phyloP scores from a whole-genome alignment of 164 flowering plant species.

The Berberis vulgaris region DNA sequence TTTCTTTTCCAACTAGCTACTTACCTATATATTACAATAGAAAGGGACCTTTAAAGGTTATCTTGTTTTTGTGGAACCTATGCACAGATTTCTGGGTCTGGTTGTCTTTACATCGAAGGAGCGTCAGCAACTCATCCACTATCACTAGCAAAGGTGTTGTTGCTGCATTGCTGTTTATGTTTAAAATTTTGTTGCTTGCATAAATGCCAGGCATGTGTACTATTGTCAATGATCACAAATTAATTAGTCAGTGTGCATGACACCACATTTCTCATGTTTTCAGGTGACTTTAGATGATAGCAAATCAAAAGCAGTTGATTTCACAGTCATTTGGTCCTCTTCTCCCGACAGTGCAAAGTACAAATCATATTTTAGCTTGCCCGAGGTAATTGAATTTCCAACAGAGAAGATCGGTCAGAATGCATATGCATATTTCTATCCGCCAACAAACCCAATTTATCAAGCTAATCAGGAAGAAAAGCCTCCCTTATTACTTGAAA shows the following conservation, averaged over 20 bases:
- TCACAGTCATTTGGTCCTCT: conserved; percentile 72
- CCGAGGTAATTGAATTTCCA: conserved; percentile 84
- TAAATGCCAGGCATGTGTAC: neutral
- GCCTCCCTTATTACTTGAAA: conserved; percentile 77
- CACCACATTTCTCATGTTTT: neutral
- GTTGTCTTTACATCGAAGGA: conserved; percentile 69
- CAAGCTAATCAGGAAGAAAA: conserved; percentile 61
- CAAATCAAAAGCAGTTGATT: conserved; percentile 36
- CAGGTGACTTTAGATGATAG: conserved; percentile 64
- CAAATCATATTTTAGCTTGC: conserved; percentile 56
- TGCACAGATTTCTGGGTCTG: conserved; percentile 43
- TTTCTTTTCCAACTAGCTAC: neutral
- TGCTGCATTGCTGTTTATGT: neutral
- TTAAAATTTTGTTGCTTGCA: neutral
- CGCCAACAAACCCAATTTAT: conserved; percentile 64
- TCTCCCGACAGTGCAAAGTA: conserved; percentile 49
- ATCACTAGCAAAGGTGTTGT: conserved; percentile 71
- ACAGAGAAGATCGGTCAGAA: conserved; percentile 71
- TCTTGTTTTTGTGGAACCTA: neutral
- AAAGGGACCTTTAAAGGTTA: neutral
- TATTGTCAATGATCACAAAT: neutral
- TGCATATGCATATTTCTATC: conserved; percentile 92
- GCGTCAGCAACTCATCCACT: conserved; percentile 61
- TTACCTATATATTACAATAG: neutral
- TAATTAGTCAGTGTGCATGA: neutral